Base-by-base conservation (phyloP, 495 filamentous ascomycete species). In the Aspergillus nidulans region DNA sequence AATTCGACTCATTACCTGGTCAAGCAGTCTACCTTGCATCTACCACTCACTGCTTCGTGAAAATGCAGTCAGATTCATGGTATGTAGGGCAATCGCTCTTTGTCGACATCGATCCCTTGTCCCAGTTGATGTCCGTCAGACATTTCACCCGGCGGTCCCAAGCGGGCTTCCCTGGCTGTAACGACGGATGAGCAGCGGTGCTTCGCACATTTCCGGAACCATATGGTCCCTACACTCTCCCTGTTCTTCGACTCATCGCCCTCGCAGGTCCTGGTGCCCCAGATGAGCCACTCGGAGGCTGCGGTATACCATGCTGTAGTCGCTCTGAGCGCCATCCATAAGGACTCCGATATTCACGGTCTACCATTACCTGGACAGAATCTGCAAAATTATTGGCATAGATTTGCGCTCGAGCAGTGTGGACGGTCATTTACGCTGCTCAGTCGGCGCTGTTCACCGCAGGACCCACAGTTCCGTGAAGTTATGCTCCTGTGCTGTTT, bases 241-340 rank as follows among this genome's bases (percentile, higher is more conserved):
- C 38, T 15, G 19, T 55, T 64, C 52, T 67, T 59, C 43, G 43
- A 63, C 43, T 59, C 62, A 36, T 21, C 57, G 7, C 52, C 64
- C 43, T 67, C 62, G 64, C 54, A 59, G 5, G 53, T 48, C 15
- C 20, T 60, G 3, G 47, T 61, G 12, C 39, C 61, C 18, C 64
- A 61, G 46, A 52, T 61, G 12, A 52, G 62, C 39, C 28, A 47
- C 30, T 45, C 56, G 10, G 64, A 67, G 3, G 59, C 55, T 5
- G 60, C 64, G 1, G 64, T 67, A 3, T 67, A 64, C 41, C 64
- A 67, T 25, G 62, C 64, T 4, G 62, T 58, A 45, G 49, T 56
- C 18, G 57, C 56, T 40, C 55, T 67, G 2, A 56, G 64, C 24
- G 59, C 64, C 20, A 16, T 64, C 16, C 52, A 64, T 24, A 52